A percentile compares a stretch with the other conserved stretches of the same genome.
Evolutionary conservation across 2,329 filamentous ascomycete species (phyloP).

Genomic region (Boeremia lycopersici): DNA sequence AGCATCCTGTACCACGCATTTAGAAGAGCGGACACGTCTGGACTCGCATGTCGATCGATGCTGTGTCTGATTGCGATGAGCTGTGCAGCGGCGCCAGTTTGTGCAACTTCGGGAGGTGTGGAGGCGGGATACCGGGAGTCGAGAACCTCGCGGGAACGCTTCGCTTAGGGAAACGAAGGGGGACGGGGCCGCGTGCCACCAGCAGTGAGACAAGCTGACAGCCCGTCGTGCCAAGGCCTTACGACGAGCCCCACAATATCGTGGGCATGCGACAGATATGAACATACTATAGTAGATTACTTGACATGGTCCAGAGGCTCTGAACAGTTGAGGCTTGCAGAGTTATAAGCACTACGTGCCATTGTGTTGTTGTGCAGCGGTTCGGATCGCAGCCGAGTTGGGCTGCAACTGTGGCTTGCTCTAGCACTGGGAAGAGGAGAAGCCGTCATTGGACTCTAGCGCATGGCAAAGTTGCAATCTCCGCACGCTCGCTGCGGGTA

Average conservation of each 20-base stretch:
- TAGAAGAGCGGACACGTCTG: conserved; percentile 3
- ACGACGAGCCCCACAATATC: background rate
- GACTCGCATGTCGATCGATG: conserved; percentile 1
- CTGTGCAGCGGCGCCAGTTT: background rate
- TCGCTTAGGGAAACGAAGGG: conserved; percentile 8
- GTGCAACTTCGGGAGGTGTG: conserved; percentile 1
- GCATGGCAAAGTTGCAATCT: too few species aligned
- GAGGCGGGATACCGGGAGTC: background rate
- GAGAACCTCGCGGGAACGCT: background rate
- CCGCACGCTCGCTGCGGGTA: too few species aligned
- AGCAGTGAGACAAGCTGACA: background rate
- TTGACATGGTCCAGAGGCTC: too few species aligned
- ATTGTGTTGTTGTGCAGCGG: background rate
- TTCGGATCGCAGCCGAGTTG: background rate
- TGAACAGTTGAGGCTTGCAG: background rate
- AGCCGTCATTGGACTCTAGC: too few species aligned
- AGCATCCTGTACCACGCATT: background rate
- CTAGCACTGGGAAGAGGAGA: too few species aligned
- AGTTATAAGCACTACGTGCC: background rate
- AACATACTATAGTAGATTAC: background rate
- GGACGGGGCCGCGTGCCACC: background rate
- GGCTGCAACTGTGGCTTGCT: too few species aligned
- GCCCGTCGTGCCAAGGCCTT: background rate
- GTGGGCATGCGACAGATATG: background rate
- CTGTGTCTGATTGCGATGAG: conserved; percentile 1